Evolutionary conservation across 495 filamentous ascomycete species (phyloP), one percentile per base, ranked within the genome.

Genomic region (Xylaria cubensis): DNA sequence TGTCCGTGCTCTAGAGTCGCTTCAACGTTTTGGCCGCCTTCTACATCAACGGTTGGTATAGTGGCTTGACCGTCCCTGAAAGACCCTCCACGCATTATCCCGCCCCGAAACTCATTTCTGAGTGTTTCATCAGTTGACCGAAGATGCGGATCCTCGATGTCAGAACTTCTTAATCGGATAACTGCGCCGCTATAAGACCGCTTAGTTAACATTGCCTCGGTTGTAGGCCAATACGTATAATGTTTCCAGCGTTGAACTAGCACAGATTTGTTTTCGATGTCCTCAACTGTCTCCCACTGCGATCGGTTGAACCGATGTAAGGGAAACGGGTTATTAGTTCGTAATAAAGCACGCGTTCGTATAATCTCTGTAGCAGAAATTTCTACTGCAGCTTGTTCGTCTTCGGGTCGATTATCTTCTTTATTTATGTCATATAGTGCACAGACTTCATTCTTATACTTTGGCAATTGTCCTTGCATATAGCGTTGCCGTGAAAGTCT

Each of bases 241-340:
- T 72, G 77, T 0, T 61, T 46, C 65, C 69, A 83, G 0, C 82
- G 75, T 21, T 79, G 79, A 3, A 85, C 82, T 4, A 87, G 73
- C 0, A 69, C 70, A 0, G 77, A 77, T 6, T 73, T 53, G 15
- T 67, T 36, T 7, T 80, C 72, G 0, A 77, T 71, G 21, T 73
- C 74, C 1, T 73, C 3, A 0, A 51, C 36, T 1, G 80, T 70
- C 9, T 70, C 42, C 17, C 29, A 74, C 0, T 73, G 66, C 0
- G 32, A 10, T 0, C 0, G 0, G 0, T 59, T 70, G 53, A 79
- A 87, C 0, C 79, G 48, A 13, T 76, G 44, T 0, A 71, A 62
- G 0, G 81, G 82, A 15, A 85, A 89, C 0, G 75, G 62, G 0
- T 78, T 72, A 66, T 90, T 89, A 0, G 89, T 90, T 1, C 86